A percentile compares a stretch with the other conserved stretches of the same genome.
phyloP scores from a whole-genome alignment of 169 alveolate genomes.

The Ophryocystis elektroscirrha region DNA sequence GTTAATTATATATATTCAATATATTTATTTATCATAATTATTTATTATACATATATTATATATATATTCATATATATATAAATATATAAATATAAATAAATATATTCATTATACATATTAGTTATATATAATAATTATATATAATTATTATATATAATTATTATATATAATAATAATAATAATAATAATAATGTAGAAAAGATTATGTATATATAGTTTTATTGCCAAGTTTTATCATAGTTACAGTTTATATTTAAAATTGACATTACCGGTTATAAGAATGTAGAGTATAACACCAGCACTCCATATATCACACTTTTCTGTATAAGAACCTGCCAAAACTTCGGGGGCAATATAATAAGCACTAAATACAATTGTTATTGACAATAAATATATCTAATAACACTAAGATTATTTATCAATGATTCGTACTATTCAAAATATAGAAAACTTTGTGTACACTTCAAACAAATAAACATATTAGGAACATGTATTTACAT shows the following conservation, averaged over 20 bases:
- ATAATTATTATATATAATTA: too few relatives aligned
- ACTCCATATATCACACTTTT: conserved; percentile 66
- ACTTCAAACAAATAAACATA: too few relatives aligned
- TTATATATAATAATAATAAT: not conserved
- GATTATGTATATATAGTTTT: not conserved
- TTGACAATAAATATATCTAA: too few relatives aligned
- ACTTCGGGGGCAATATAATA: conserved; percentile 72
- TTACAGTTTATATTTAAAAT: too few relatives aligned
- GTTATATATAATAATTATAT: not conserved
- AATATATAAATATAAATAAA: not conserved
- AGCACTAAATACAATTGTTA: conserved; percentile 33
- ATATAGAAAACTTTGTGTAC: too few relatives aligned
- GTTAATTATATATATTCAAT: too few relatives aligned
- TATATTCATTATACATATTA: not conserved
- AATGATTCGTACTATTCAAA: conserved; percentile 10
- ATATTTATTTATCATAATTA: too few relatives aligned
- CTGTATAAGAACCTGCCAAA: conserved; percentile 56
- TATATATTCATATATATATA: not conserved
- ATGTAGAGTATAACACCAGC: conserved; percentile 60
- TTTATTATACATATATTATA: too few relatives aligned
- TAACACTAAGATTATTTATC: conserved; percentile 1
- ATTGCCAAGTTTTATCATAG: not conserved
- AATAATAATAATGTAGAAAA: not conserved
- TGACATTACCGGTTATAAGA: conserved; percentile 37
- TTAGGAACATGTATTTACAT: too few relatives aligned